Evolutionary conservation across 2,329 filamentous ascomycete genomes (phyloP).

Genomic region (Dactylonectria macrodidyma): DNA sequence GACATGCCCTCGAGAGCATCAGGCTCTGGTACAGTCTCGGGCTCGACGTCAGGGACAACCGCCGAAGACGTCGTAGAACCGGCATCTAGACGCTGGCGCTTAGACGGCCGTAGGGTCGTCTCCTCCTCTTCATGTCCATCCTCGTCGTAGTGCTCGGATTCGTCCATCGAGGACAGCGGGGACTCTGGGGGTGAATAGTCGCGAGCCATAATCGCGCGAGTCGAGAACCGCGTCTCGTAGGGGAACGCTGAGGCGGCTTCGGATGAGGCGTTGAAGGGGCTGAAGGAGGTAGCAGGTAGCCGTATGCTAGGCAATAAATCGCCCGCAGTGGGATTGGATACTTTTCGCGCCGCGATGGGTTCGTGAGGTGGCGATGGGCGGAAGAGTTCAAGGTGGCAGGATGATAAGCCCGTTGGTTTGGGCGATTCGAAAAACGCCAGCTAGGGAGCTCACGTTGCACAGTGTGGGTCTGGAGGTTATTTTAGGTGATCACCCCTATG

Average conservation of each 20-base stretch:
- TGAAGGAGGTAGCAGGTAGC: background rate
- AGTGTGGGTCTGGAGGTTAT: constrained; percentile 34
- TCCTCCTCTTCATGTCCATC: constrained; percentile 61
- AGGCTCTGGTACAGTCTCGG: constrained; percentile 63
- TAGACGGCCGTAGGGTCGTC: constrained; percentile 59
- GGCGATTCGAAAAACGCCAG: constrained; percentile 44
- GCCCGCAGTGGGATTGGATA: background rate
- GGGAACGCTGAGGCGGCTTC: constrained; percentile 23
- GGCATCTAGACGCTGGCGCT: constrained; percentile 63
- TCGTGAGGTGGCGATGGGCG: constrained; percentile 21
- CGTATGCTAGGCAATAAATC: background rate
- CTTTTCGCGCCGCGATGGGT: constrained; percentile 11
- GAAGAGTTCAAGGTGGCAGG: constrained; percentile 26
- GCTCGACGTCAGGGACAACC: constrained; percentile 58
- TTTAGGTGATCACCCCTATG: background rate
- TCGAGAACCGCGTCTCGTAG: constrained; percentile 41
- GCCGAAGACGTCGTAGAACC: constrained; percentile 63
- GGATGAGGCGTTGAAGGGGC: background rate
- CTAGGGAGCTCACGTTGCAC: constrained; percentile 41
- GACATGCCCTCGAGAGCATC: constrained; percentile 72
- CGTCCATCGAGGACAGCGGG: constrained; percentile 63
- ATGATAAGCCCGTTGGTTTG: constrained; percentile 28
- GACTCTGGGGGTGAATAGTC: constrained; percentile 60
- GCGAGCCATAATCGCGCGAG: constrained; percentile 53
- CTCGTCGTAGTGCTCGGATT: constrained; percentile 63